These are phyloP conservation scores for Phytophthora kernoviae DNA, from an alignment of 352 stramenopile genomes.

Conservation along the genomic window DNA sequence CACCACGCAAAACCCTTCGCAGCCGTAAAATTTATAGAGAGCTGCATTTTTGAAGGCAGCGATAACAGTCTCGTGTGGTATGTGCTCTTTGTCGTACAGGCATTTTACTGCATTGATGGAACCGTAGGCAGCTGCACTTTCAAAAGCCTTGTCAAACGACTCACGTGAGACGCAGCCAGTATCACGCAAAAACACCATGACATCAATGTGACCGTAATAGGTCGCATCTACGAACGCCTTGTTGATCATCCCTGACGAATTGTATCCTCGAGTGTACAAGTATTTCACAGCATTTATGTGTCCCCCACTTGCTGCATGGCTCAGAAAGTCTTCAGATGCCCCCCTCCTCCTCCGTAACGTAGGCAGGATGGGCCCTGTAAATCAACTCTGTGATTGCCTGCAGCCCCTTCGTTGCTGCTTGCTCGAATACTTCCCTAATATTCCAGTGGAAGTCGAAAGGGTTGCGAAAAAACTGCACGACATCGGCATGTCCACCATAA, in stretches of 20 bases:
- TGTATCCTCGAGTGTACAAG: slow-evolving; percentile 2
- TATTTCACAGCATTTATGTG: slow-evolving; percentile 5
- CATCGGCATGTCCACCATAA: neutral
- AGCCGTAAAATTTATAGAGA: too few relatives aligned
- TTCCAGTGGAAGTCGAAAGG: neutral
- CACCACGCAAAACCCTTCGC: too few relatives aligned
- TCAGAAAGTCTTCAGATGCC: neutral
- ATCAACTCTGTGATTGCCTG: neutral
- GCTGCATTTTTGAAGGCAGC: too few relatives aligned
- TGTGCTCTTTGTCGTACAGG: slow-evolving; percentile 1
- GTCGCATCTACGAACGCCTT: neutral
- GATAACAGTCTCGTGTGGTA: too few relatives aligned
- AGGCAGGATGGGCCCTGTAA: neutral
- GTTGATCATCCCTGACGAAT: neutral
- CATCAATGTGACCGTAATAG: neutral
- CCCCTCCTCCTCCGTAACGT: neutral
- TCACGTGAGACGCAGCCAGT: neutral
- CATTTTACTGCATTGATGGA: neutral
- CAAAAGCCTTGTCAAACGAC: neutral
- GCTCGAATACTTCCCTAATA: neutral
- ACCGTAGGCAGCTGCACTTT: neutral
- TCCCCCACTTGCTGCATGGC: neutral
- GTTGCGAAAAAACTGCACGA: slow-evolving; percentile 3
- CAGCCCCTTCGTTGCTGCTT: neutral
- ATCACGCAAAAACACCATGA: neutral